Conservation (phyloP, 139 green algal species). For the Auxenochlorella pyrenoidosa region DNA sequence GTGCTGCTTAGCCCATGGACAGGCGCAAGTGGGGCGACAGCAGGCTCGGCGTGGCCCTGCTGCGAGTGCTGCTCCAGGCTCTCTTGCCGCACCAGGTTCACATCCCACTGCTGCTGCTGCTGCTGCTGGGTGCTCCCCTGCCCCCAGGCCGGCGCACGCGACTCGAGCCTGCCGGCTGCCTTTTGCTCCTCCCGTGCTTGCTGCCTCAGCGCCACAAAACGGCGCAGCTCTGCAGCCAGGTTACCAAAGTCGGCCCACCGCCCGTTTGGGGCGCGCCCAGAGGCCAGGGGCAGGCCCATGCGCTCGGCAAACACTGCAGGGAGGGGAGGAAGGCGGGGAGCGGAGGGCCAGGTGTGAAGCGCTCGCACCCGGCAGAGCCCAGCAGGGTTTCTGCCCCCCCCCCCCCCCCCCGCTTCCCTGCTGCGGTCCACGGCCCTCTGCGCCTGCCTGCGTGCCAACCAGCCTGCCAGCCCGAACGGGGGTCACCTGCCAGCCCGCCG, state of each 20-base stretch:
- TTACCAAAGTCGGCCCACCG: constrained; percentile 42
- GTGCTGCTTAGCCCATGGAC: neutral
- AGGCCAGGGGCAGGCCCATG: constrained; percentile 37
- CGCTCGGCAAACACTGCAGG: constrained; percentile 12
- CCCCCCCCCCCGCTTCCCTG: too few relatives aligned
- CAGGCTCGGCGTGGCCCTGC: neutral
- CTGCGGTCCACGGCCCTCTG: too few relatives aligned
- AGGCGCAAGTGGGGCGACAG: neutral
- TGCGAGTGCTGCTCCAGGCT: neutral
- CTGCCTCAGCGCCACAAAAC: constrained; percentile 21
- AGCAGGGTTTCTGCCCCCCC: too few relatives aligned
- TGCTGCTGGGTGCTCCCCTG: neutral
- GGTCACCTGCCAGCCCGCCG: constrained; percentile 39
- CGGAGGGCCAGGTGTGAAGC: neutral
- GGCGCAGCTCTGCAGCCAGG: constrained; percentile 31
- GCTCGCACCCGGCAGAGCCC: neutral
- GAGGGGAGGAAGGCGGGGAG: neutral
- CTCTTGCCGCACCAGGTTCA: neutral
- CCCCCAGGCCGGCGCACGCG: neutral
- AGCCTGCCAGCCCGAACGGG: too few relatives aligned
- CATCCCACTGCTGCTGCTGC: neutral
- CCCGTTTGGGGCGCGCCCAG: constrained; percentile 35
- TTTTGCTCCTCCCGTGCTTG: neutral
- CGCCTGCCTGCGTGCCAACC: neutral
- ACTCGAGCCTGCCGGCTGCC: neutral